Base-by-base conservation (phyloP, 768 basidiomycete genomes). In the Pholiota molesta region DNA sequence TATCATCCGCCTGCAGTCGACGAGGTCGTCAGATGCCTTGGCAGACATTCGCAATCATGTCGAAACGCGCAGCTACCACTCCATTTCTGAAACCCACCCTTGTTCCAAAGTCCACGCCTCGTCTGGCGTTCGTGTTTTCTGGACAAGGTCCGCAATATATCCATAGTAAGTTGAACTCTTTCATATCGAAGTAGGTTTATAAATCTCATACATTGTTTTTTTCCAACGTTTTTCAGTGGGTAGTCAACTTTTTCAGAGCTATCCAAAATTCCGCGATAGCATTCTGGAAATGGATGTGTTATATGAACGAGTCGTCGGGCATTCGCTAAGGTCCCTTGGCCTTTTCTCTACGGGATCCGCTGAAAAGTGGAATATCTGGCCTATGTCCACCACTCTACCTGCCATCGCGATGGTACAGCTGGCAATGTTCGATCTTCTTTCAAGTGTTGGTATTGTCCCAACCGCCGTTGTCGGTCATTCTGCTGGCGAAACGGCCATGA, bases 391-490 rank as follows among this genome's bases (percentile, higher is more conserved):
- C 9, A 80, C 73, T 14, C 70, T 82, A 4, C 80, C 81, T 2
- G 69, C 80, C 1, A 64, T 83, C 21, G 69, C 78, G 1, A 80
- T 83, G 65, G 63, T 81, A 54, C 82, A 83, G 62, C 77, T 83
- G 10, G 82, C 81, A 0, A 57, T 82, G 6, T 75, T 76, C 62
- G 82, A 83, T 52, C 71, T 79, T 2, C 64, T 82, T 1, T 61
- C 61, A 1, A 71, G 72, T 51, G 45, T 81, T 14, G 77, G 78
- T 8, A 57, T 81, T 49, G 62, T 58, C 13, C 79, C 82, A 0
- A 74, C 80, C 45, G 68, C 70, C 6, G 67, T 82, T 16, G 52
- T 83, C 6, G 82, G 82, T 0, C 81, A 82, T 66, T 82, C 81
- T n/a, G 79, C 80, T 14, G 82, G 82, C 11, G 82, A 83, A 63